Evolutionary conservation across 768 basidiomycete genomes (phyloP), one percentile per base, ranked within the genome.

Genomic region (Auricularia auricula-judae): DNA sequence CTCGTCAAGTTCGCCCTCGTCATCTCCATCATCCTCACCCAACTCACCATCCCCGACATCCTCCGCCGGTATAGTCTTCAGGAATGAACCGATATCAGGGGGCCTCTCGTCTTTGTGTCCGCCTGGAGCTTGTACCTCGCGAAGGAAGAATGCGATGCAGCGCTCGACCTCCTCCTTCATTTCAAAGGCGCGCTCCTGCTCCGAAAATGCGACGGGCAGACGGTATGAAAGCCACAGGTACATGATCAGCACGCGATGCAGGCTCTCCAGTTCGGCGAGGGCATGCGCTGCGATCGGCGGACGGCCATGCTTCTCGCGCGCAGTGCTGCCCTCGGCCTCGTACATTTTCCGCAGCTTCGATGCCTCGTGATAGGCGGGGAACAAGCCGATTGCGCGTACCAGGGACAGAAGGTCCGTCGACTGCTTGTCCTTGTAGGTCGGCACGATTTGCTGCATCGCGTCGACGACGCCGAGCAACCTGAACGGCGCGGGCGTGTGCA

Each of bases 151-250:
- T 29, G 56, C 14, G 56, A 59, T 59, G 29, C 56, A 59, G 29
- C 12, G 23, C 56, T 59, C 56, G 7, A 59, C 23, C 34, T 87
- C 75, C 12, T 71, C 71, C 72, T 93, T 91, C 56, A 91, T 69
- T 16, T 71, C 74, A 12, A 73, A 67, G 1, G 85, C 88, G 34
- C 75, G 73, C 4, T 76, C 71, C 36, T 80, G 76, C n/a, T 88
- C 79, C 3, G 81, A 74, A 72, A 89, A 98, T 7, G 85, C 78
- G 62, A 91, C 78, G 0, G 84, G 79, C 65, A 84, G 79, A 44
- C 94, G 86, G 72, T 84, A 86, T 21, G 80, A 79, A 67, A 94
- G 78, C 96, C 96, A 99, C 61, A 93, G 77, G 74, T 98, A 98
- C 23, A 88, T 68, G 14, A 87, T 85, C 35, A 92, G 70, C 36